These are phyloP conservation scores for Aspergillus cejpii DNA, from an alignment of 2,329 filamentous ascomycete genomes.

Conservation along the genomic window DNA sequence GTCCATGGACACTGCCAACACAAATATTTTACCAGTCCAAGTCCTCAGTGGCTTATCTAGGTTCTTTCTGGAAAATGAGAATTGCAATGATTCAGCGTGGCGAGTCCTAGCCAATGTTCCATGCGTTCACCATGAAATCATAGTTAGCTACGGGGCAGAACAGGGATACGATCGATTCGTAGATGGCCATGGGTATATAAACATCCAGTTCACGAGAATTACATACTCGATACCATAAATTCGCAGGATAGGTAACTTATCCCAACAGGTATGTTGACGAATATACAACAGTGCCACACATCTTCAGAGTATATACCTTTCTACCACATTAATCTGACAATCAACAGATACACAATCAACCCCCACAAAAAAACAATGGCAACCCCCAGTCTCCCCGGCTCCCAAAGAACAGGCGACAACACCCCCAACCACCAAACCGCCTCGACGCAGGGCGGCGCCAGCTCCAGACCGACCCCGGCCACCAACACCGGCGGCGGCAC, in stretches of 20 bases:
- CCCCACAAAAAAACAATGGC: conserved; percentile 9
- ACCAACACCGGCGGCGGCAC: conserved; percentile 22
- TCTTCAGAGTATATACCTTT: too few species aligned
- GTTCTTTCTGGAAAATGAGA: background rate
- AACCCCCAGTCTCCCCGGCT: background rate
- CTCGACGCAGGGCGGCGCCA: conserved; percentile 21
- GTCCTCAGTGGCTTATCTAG: background rate
- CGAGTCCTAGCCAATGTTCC: background rate
- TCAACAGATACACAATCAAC: too few species aligned
- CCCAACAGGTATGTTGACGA: too few species aligned
- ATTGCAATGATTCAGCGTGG: background rate
- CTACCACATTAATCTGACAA: too few species aligned
- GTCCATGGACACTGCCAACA: background rate
- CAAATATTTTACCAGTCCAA: background rate
- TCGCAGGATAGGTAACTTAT: too few species aligned
- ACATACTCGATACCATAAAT: too few species aligned
- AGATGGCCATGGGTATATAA: background rate
- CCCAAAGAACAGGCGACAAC: background rate
- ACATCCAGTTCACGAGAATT: background rate
- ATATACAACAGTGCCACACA: too few species aligned
- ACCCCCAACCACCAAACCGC: conserved; percentile 11
- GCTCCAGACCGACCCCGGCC: conserved; percentile 25
- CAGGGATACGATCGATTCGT: background rate
- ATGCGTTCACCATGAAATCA: background rate
- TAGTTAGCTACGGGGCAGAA: background rate